Base-by-base conservation (phyloP, 2,329 filamentous ascomycete genomes). In the Hypoxylon sp. region DNA sequence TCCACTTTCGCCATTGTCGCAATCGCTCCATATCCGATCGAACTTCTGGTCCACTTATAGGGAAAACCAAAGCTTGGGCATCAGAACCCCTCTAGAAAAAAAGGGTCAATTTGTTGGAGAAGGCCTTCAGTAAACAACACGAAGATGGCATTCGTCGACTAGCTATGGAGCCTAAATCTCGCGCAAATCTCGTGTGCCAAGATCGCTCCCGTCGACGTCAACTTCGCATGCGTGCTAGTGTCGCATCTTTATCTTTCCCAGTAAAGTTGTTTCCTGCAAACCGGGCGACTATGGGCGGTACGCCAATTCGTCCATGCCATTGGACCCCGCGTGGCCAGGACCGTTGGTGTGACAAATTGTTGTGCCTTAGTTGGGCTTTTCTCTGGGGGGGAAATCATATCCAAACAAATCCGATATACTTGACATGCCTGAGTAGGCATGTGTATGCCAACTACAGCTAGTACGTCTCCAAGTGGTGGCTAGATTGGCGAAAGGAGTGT, bases 361-460 rank as follows among this genome's bases (percentile, higher is more conserved):
- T 55, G 55, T 72, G 65, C 61, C 60, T 50, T 65, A 70, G 74
- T 77, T 74, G 74, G 75, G 74, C 75, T 73, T 75, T 72, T 71
- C 74, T 70, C 65, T 67, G 65, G 69, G 61, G 52, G 41, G 48
- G 36, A 21, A 46, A 11, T 41, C 38, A 56, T 28, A 65, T 63
- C 56, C 60, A 64, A 32, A 56, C 52, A 52, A 30, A 63, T 49
- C 36, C 53, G 48, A 68, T 34, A 32, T 51, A 43, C 23, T 14
- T 66, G 51, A 60, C 38, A 62, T 61, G 48, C 48, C 56, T 57
- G 38, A 61, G 43, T 63, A 61, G 60, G 59, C 38, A 60, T 65
- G 45, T 45, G 59, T 49, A 69, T 65, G 64, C 64, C 58, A 64
- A 67, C 49, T 62, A 32, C 1, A 52, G 63, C 55, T 70, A 65